phyloP scores from a whole-genome alignment of 1,284 basidiomycete species.

The Irpex sp. region DNA sequence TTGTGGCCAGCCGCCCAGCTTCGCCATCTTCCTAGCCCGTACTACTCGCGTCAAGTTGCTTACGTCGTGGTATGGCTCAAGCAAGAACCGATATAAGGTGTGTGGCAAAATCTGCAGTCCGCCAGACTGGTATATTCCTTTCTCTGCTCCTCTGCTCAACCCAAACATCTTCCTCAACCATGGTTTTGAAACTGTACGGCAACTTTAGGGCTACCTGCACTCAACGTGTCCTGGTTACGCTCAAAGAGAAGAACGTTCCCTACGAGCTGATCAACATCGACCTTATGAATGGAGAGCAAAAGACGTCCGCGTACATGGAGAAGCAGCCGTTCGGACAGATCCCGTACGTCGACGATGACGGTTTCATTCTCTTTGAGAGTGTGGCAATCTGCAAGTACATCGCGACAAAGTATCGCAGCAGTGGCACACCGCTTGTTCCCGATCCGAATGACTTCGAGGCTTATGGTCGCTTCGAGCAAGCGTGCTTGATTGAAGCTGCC shows the following conservation, averaged over 20 bases:
- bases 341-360: constrained; percentile 58
- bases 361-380: constrained; percentile 45
- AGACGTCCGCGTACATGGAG: constrained; percentile 36
- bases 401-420: constrained; percentile 20
- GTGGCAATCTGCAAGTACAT: constrained; percentile 52
- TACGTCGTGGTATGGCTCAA: no score
- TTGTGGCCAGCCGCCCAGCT: no score
- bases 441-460: neutral
- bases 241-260: constrained; percentile 50
- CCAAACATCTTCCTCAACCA: no score
- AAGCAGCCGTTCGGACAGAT: constrained; percentile 66
- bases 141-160: no score
- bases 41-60: no score
- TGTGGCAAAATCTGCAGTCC: no score
- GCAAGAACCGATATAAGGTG: no score
- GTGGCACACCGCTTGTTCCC: neutral
- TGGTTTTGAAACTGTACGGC: constrained; percentile 43
- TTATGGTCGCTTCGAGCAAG: neutral
- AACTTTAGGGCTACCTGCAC: constrained; percentile 39
- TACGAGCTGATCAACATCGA: constrained; percentile 46
- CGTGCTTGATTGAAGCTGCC: neutral
- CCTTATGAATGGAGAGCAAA: constrained; percentile 42
- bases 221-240: constrained; percentile 40
- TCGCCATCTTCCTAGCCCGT: no score
- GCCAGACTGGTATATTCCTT: no score